These are phyloP conservation scores for Phylloporus scabripes DNA, from an alignment of 768 basidiomycete species.

Conservation along the genomic window DNA sequence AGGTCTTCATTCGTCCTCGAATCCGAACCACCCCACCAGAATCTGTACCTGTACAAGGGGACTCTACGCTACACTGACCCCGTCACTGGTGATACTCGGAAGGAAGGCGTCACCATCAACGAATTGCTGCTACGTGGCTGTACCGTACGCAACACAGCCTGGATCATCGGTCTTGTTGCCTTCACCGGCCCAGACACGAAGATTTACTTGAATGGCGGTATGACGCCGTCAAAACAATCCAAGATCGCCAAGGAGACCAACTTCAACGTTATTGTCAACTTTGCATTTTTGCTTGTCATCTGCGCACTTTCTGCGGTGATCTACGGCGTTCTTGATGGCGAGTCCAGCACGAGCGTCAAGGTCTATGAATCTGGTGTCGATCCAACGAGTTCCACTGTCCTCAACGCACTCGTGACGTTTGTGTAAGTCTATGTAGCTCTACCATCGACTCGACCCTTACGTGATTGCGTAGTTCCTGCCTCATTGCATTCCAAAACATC, in stretches of 20 bases:
- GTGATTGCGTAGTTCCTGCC: constrained; percentile 57
- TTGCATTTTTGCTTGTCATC: constrained; percentile 68
- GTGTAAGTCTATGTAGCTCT: constrained; percentile 51
- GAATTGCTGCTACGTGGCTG: constrained; percentile 91
- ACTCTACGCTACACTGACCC: constrained; percentile 71
- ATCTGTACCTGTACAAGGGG: constrained; percentile 86
- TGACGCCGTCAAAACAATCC: constrained; percentile 91
- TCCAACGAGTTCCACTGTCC: constrained; percentile 50
- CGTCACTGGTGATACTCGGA: constrained; percentile 44
- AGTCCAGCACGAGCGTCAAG: constrained; percentile 56
- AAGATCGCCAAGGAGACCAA: constrained; percentile 99
- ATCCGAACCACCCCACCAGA: constrained; percentile 90
- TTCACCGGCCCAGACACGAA: constrained; percentile 93
- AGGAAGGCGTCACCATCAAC: constrained; percentile 80
- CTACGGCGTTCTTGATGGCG: constrained; percentile 65
- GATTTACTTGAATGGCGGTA: constrained; percentile 89
- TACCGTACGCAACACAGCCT: constrained; percentile 80
- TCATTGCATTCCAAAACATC: constrained; percentile 97
- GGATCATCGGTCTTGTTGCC: constrained; percentile 91
- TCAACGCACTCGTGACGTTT: constrained; percentile 86
- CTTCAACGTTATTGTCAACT: constrained; percentile 96
- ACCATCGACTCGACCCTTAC: constrained; percentile 8
- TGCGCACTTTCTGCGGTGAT: constrained; percentile 72
- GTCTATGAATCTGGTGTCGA: constrained; percentile 68
- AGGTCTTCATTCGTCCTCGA: constrained; percentile 84